These are phyloP conservation scores for Porodaedalea pini DNA, from an alignment of 1,284 basidiomycete species.

Conservation along the genomic window DNA sequence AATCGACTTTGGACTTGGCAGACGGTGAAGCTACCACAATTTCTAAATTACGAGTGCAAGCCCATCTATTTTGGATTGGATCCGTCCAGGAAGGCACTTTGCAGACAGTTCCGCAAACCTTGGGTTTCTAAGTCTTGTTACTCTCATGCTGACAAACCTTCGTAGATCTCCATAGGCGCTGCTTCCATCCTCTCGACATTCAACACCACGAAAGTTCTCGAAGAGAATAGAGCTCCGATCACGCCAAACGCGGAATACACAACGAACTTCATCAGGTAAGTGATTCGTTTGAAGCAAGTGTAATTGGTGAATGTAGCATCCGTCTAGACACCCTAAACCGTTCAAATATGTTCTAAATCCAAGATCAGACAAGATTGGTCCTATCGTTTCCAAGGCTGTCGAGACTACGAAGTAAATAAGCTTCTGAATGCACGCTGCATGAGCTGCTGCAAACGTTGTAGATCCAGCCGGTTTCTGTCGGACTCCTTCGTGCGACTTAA, in stretches of 20 bases:
- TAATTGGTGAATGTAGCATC: too few species aligned
- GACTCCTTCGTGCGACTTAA: too few species aligned
- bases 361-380: neutral
- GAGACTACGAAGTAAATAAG: too few species aligned
- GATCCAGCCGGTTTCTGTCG: too few species aligned
- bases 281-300: neutral
- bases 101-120: neutral
- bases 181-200: too few species aligned
- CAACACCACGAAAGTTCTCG: conserved; percentile 6
- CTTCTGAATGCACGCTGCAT: too few species aligned
- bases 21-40: neutral
- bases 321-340: neutral
- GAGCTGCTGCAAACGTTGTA: too few species aligned
- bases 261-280: conserved; percentile 1
- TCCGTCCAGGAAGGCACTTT: conserved; percentile 1
- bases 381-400: neutral
- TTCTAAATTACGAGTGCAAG: neutral
- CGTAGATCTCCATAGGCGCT: conserved; percentile 3
- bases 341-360: neutral
- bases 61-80: neutral
- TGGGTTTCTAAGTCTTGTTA: conserved; percentile 1
- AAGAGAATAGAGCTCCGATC: conserved; percentile 4
- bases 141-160: neutral
- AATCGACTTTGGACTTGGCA: conserved; percentile 7
- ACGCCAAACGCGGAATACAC: conserved; percentile 1